Base-by-base conservation (phyloP, 169 alveolate species). In the Cryptosporidium sp. region DNA sequence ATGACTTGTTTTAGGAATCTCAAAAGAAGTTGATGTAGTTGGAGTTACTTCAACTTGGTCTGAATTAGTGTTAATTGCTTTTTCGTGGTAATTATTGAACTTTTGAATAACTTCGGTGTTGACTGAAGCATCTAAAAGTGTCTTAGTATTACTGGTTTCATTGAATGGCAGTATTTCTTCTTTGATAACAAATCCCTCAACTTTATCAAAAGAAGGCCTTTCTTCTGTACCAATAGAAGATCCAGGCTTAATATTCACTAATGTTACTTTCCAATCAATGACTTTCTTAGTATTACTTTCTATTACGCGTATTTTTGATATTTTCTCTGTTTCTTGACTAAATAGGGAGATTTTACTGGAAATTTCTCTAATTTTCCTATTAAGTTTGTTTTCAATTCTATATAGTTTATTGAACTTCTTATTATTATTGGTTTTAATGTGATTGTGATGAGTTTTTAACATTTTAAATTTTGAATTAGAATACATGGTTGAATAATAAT, bases 381-480 rank as follows among this genome's bases (percentile, higher is more conserved):
- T 43, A 12, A 48, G 5, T 14, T 70, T 70, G 23, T 48, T 50
- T n/a, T 29, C 37, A 29, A 70, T 14, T 48, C 39, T 70, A 31
- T 45, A 70, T 21, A 70, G 16, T 8, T 39, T 45, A 26, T 50
- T 48, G 31, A 70, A 70, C 0, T 23, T 43, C 9, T 48, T 43
- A 45, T 6, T 70, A 8, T 70, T 70, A 50, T 70, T 70, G 23
- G 14, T 29, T 50, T 70, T 70, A 37, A 12, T 45, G 18, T 7
- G 8, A 18, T 2, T 1, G 31, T 26, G 37, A 21, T 26, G 37
- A 55, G 67, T 23, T 21, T 55, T 26, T 9, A n/a, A 16, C 6
- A 7, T 0, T 26, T 55, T 3, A 55, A 14, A 55, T 23, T 4
- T n/a, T 4, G 10, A n/a, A 9, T 55, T 37, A 10, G 37, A 55